Conservation (phyloP, 2,329 filamentous ascomycete genomes). For the Curvularia lunata region DNA sequence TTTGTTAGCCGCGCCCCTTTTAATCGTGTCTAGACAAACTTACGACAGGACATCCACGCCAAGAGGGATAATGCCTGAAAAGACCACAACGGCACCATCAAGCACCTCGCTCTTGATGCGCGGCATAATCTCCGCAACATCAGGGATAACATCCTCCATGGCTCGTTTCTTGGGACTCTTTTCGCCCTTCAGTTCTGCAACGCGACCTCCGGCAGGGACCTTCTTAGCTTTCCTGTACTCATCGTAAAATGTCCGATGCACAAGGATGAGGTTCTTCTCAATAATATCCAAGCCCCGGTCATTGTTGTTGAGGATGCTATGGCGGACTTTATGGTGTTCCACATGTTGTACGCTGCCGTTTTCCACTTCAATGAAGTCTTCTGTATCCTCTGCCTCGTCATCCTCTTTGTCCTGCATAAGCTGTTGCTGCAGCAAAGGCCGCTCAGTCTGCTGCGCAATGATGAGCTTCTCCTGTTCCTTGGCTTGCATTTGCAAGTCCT, state of each 20-base stretch:
- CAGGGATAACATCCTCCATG: constrained; percentile 69
- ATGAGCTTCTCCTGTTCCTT: constrained; percentile 87
- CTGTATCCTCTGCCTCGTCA: constrained; percentile 62
- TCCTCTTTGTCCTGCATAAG: constrained; percentile 88
- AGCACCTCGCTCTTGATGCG: constrained; percentile 79
- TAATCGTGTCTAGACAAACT: constrained; percentile 21
- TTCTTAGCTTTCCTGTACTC: constrained; percentile 70
- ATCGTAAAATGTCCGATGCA: constrained; percentile 83
- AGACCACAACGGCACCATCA: constrained; percentile 76
- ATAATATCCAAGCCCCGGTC: constrained; percentile 82
- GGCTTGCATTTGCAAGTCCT: constrained; percentile 77
- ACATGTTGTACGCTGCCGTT: constrained; percentile 47
- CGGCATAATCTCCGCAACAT: constrained; percentile 85
- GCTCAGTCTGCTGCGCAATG: constrained; percentile 85
- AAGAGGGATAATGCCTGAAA: constrained; percentile 88
- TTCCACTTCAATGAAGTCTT: constrained; percentile 48
- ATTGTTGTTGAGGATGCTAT: constrained; percentile 85
- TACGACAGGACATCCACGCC: constrained; percentile 74
- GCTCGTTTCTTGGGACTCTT: constrained; percentile 57
- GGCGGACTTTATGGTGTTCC: constrained; percentile 59
- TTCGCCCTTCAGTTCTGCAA: constrained; percentile 59
- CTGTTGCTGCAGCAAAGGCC: constrained; percentile 90
- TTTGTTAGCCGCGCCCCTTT: constrained; percentile 22
- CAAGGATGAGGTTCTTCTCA: constrained; percentile 73
- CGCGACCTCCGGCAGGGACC: constrained; percentile 53